Evolutionary conservation across 2,329 filamentous ascomycete genomes (phyloP), one percentile per base, ranked within the genome.

Genomic region (Ceratocystis papillata): DNA sequence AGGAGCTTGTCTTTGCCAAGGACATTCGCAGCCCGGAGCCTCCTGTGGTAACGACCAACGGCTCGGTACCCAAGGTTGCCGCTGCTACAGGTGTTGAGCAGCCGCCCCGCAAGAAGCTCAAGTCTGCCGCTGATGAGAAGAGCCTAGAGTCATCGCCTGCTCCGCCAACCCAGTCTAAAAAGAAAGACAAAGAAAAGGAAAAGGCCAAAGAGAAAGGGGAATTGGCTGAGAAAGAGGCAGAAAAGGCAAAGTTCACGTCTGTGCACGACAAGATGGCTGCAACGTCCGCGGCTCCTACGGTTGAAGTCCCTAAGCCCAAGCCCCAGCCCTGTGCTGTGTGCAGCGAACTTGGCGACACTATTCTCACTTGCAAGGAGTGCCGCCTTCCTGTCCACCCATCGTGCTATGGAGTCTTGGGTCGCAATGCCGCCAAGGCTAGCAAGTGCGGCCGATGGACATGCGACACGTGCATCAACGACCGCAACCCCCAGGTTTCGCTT

Each of bases 401-500:
- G 69, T 99, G 94, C 76, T 99, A 97, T 73, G 94, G 94, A n/a
- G 81, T 97, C 41, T 70, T 83, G 48, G 84, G 87, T 59, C 85
- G 87, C 66, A 84, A 89, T 53, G 81, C 81, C 44, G 33, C 65
- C 60, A 65, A 69, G 53, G 63, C 67, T 15, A 44, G 63, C 53
- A 62, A 61, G 28, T 81, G 84, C 41, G 83, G 81, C 57, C 96
- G 96, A 75, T 99, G 94, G 94, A 84, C 87, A 50, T 99, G 94
- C 75, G 94, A 97, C 76, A 96, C 92, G 83, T 99, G 94, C 75
- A 81, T 86, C 46, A 99, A 99, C 73, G 94, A 99, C 73, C 90
- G 91, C 74, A 93, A 87, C 72, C 91, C 93, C 4, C 86, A 90
- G 70, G 87, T 96, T 57, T 96, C 94, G n/a, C 93, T 95, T 67